Conservation (phyloP, 495 filamentous ascomycete genomes). For the Trichoderma reesei region DNA sequence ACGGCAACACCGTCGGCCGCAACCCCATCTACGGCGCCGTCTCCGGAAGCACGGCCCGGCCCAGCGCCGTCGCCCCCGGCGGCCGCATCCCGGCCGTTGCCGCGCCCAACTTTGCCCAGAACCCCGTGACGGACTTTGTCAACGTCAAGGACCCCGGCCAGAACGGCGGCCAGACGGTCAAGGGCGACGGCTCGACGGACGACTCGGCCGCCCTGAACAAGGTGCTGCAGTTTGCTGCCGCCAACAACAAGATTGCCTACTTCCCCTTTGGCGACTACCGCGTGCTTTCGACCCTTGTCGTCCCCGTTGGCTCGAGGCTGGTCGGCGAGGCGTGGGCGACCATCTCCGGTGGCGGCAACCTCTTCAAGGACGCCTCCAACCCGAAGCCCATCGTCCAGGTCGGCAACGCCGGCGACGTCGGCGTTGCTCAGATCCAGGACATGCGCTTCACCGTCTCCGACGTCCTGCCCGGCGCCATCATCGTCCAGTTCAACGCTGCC, state of each 20-base stretch:
- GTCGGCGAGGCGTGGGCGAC: slow-evolving; percentile 38
- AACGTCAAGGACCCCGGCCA: slow-evolving; percentile 47
- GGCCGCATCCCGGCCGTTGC: slow-evolving; percentile 25
- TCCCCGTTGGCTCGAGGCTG: slow-evolving; percentile 39
- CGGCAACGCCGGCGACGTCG: slow-evolving; percentile 39
- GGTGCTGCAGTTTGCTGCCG: slow-evolving; percentile 11
- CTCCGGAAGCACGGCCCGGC: slow-evolving; percentile 22
- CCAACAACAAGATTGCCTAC: slow-evolving; percentile 49
- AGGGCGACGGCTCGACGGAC: slow-evolving; percentile 13
- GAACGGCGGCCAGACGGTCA: slow-evolving; percentile 9
- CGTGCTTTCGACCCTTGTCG: slow-evolving; percentile 22
- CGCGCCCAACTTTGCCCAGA: slow-evolving; percentile 30
- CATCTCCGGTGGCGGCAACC: slow-evolving; percentile 33
- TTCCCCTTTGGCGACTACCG: slow-evolving; percentile 41
- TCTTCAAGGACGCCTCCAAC: slow-evolving; percentile 37
- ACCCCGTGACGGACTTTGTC: slow-evolving; percentile 38
- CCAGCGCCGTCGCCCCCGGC: slow-evolving; percentile 21
- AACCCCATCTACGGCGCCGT: slow-evolving; percentile 50
- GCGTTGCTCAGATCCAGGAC: slow-evolving; percentile 48
- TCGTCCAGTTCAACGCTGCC: slow-evolving; percentile 82
- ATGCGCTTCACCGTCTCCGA: slow-evolving; percentile 35
- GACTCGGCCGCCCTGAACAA: slow-evolving; percentile 12
- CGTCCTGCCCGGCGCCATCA: slow-evolving; percentile 39
- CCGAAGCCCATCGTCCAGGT: slow-evolving; percentile 45
- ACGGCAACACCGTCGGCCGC: slow-evolving; percentile 48